These are phyloP conservation scores for Acer campestre DNA, from an alignment of 345 rosid species.

Conservation along the genomic window DNA sequence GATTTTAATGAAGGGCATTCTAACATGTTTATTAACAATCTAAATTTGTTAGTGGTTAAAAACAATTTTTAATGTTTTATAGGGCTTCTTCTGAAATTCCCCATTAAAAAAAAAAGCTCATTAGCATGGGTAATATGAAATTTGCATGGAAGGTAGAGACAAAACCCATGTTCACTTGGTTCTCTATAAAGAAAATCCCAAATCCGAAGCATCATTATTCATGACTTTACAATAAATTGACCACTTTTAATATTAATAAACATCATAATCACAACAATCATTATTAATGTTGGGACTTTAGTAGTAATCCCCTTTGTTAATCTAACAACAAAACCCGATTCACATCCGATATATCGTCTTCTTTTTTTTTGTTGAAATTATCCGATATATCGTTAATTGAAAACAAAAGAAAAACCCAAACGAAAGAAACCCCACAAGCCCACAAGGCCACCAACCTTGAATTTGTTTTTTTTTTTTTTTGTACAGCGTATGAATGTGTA, in stretches of 20 bases:
- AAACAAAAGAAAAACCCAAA: background rate
- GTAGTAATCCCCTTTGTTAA: background rate
- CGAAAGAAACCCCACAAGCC: background rate
- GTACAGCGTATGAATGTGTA: background rate
- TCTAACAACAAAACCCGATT: background rate
- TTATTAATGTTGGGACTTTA: conserved; percentile 5
- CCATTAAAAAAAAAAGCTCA: background rate
- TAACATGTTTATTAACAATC: too few species aligned
- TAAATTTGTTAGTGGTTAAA: too few species aligned
- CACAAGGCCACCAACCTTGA: too few species aligned
- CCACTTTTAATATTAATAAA: background rate
- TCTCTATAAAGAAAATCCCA: background rate
- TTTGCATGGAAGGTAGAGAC: conserved; percentile 2
- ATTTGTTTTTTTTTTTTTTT: background rate
- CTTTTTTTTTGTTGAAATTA: too few species aligned
- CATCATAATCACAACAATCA: background rate
- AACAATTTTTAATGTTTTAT: too few species aligned
- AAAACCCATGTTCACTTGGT: background rate
- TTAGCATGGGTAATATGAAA: conserved; percentile 11
- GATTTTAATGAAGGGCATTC: too few species aligned
- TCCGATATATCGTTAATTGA: too few species aligned
- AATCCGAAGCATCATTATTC: conserved; percentile 6
- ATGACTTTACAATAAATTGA: conserved; percentile 11
- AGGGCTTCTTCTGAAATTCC: too few species aligned
- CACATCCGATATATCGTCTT: background rate